Conservation (phyloP, 2,329 filamentous ascomycete genomes). For the Colletotrichum ledebouriae region DNA sequence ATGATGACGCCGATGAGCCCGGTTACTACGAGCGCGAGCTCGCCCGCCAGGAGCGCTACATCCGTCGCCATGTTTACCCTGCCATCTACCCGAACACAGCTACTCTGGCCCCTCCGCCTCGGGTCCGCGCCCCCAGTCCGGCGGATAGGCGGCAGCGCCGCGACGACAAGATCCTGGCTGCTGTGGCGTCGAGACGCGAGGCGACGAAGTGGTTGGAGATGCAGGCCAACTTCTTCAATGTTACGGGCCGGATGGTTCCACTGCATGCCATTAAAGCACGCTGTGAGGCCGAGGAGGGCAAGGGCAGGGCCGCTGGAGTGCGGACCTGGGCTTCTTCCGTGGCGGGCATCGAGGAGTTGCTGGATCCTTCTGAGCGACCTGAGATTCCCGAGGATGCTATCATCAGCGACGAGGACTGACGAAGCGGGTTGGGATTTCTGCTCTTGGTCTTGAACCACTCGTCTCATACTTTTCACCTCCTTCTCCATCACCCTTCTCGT, state of each 20-base stretch:
- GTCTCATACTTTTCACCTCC: background rate
- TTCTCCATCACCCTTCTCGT: background rate
- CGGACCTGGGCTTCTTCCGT: constrained; percentile 39
- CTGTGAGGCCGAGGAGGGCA: constrained; percentile 50
- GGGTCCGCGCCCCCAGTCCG: constrained; percentile 45
- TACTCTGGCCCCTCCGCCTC: constrained; percentile 43
- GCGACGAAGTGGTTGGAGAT: constrained; percentile 56
- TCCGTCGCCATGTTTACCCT: constrained; percentile 49
- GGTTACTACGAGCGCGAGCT: constrained; percentile 42
- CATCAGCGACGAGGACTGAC: constrained; percentile 30
- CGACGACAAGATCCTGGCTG: constrained; percentile 54
- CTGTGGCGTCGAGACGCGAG: constrained; percentile 52
- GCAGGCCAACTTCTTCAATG: constrained; percentile 60
- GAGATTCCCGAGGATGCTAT: constrained; percentile 39
- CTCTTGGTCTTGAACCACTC: no score
- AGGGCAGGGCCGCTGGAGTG: constrained; percentile 35
- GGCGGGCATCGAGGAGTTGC: constrained; percentile 30
- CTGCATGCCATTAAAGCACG: constrained; percentile 53
- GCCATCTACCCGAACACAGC: constrained; percentile 49
- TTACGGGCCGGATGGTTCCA: constrained; percentile 57
- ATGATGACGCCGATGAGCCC: constrained; percentile 36
- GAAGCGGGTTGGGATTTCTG: background rate
- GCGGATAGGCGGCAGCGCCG: constrained; percentile 35
- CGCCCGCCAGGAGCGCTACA: constrained; percentile 48
- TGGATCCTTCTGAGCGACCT: constrained; percentile 30